Conservation (phyloP, 1,284 basidiomycete genomes). For the Boletus calvinii region DNA sequence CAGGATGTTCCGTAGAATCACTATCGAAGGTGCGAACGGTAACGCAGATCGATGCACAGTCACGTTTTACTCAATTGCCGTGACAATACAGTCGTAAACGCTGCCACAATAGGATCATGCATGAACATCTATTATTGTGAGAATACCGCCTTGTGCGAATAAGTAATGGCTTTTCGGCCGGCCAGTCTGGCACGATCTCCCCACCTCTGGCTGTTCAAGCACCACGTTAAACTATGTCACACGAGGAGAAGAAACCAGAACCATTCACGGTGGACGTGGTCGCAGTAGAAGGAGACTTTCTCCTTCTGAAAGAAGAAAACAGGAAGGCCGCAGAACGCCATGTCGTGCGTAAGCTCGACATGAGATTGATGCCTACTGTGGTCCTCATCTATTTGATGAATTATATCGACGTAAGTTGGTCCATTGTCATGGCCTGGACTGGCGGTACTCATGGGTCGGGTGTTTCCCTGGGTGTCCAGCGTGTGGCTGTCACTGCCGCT, state of each 20-base stretch:
- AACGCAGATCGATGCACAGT: too few species aligned
- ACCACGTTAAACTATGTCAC: neutral
- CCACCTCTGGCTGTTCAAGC: too few species aligned
- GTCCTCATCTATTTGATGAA: slow-evolving; percentile 67
- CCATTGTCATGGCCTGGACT: neutral
- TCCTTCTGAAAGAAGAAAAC: slow-evolving; percentile 10
- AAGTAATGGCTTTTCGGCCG: too few species aligned
- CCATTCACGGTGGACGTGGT: slow-evolving; percentile 10
- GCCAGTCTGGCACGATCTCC: too few species aligned
- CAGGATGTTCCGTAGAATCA: too few species aligned
- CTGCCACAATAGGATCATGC: too few species aligned
- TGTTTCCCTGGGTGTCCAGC: slow-evolving; percentile 36
- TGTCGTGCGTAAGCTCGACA: slow-evolving; percentile 57
- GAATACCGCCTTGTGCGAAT: too few species aligned
- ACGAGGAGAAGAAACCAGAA: slow-evolving; percentile 7
- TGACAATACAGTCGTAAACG: too few species aligned
- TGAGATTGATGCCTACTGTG: slow-evolving; percentile 58
- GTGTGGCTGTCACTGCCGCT: slow-evolving; percentile 60
- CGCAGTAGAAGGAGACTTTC: slow-evolving; percentile 1
- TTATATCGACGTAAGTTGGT: slow-evolving; percentile 57
- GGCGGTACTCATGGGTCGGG: neutral
- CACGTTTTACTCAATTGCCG: too few species aligned
- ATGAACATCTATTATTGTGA: too few species aligned
- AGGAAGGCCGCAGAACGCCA: slow-evolving; percentile 36
- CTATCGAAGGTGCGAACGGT: too few species aligned